A percentile compares a stretch with the other conserved stretches of the same genome.
phyloP scores from a whole-genome alignment of 164 flowering plant genomes.

The Magnolia officinalis region DNA sequence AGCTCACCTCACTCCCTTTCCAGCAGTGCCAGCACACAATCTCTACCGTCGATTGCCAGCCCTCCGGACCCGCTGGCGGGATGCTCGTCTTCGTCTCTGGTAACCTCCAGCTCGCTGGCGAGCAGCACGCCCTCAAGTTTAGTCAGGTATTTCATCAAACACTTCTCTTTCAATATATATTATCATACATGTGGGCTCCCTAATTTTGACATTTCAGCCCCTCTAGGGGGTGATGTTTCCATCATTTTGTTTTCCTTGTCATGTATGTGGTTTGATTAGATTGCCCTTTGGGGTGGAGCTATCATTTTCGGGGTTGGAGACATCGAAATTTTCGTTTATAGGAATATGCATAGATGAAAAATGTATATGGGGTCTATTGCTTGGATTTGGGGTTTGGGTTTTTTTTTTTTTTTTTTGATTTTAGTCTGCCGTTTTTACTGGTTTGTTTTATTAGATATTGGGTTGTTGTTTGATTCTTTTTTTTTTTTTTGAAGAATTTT shows the following conservation, averaged over 20 bases:
- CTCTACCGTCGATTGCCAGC: slow-evolving; percentile 87
- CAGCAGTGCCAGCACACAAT: slow-evolving; percentile 78
- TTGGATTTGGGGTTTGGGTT: not conserved
- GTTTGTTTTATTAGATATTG: too few species aligned
- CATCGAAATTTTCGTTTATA: not conserved
- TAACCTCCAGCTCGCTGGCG: slow-evolving; percentile 77
- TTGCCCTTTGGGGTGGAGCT: not conserved
- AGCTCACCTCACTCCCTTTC: slow-evolving; percentile 66
- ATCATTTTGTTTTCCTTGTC: not conserved
- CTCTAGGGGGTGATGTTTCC: not conserved
- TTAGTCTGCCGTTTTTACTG: not conserved
- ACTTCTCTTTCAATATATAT: not conserved
- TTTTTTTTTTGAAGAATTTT: not conserved
- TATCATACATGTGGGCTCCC: not conserved
- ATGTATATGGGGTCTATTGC: not conserved
- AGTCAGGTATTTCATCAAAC: slow-evolving; percentile 49
- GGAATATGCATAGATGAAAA: not conserved
- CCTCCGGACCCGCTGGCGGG: slow-evolving; percentile 74
- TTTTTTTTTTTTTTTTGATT: too few species aligned
- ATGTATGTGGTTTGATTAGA: not conserved
- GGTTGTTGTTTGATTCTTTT: too few species aligned
- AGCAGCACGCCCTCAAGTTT: slow-evolving; percentile 83
- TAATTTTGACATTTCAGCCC: too few species aligned
- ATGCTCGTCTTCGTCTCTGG: slow-evolving; percentile 86
- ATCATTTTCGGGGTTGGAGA: not conserved